Evolutionary conservation across 2,329 filamentous ascomycete genomes (phyloP).

Genomic region (Meredithiella fracta): DNA sequence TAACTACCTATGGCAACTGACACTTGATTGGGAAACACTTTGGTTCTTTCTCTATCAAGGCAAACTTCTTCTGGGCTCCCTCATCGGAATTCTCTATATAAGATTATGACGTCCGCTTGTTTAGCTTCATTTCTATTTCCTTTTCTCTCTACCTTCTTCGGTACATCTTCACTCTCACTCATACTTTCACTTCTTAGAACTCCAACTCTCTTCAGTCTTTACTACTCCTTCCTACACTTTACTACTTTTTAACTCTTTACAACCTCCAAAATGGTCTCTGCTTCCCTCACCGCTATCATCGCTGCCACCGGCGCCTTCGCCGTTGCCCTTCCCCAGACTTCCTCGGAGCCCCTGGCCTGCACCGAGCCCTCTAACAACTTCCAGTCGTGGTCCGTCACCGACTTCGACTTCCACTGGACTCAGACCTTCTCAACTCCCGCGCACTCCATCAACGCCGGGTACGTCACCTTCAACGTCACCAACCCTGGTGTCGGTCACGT

Average conservation of each 20-base stretch:
- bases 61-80: too few species aligned
- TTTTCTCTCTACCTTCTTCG: slow-evolving; percentile 10
- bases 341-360: slow-evolving; percentile 15
- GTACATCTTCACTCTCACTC: slow-evolving; percentile 2
- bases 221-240: neutral
- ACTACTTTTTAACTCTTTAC: neutral
- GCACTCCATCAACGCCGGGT: slow-evolving; percentile 33
- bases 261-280: slow-evolving; percentile 7
- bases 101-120: neutral
- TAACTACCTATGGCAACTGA: neutral
- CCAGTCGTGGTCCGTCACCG: slow-evolving; percentile 24
- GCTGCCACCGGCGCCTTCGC: slow-evolving; percentile 9
- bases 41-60: too few species aligned
- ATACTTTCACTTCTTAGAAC: slow-evolving; percentile 1
- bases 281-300: slow-evolving; percentile 4
- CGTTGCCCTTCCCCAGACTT: slow-evolving; percentile 1
- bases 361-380: slow-evolving; percentile 16
- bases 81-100: slow-evolving; percentile 1
- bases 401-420: slow-evolving; percentile 33
- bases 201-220: slow-evolving; percentile 6
- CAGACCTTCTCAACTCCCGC: slow-evolving; percentile 34
- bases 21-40: too few species aligned
- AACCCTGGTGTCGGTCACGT: slow-evolving; percentile 28
- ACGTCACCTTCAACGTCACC: slow-evolving; percentile 32
- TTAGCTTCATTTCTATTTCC: neutral